Conservation (phyloP, 106 monocot genomes). For the Hemerocallis citrina region DNA sequence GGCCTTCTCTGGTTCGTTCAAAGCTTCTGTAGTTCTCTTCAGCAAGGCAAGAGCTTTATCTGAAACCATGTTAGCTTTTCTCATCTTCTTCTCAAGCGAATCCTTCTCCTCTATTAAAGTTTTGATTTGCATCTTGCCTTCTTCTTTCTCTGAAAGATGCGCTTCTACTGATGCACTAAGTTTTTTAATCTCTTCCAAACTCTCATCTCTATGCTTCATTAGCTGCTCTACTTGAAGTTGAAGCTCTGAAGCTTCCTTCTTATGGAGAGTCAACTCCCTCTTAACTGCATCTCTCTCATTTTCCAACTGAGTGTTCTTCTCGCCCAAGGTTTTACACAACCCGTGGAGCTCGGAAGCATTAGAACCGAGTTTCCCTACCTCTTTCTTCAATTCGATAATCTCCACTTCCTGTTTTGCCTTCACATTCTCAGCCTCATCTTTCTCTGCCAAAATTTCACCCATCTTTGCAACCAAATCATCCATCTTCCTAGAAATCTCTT, state of each 20-base stretch:
- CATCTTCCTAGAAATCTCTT: no score
- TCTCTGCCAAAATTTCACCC: neutral
- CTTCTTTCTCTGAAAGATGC: neutral
- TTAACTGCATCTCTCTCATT: conserved; percentile 4
- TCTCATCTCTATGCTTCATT: conserved; percentile 13
- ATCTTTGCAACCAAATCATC: no score
- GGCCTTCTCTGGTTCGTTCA: neutral
- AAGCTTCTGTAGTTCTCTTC: neutral
- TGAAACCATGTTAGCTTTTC: neutral
- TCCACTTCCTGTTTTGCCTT: neutral
- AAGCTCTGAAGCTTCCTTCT: neutral
- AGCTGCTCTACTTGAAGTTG: conserved; percentile 13
- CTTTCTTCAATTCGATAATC: conserved; percentile 6
- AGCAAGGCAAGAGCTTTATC: neutral
- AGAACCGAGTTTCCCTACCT: neutral
- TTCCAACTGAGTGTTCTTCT: neutral
- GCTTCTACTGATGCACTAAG: neutral
- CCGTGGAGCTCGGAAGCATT: neutral
- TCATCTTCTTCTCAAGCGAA: conserved; percentile 4
- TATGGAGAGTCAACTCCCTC: conserved; percentile 1
- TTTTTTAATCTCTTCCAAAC: conserved; percentile 11
- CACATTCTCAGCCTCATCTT: conserved; percentile 2
- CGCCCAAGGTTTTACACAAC: neutral
- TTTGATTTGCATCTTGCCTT: neutral
- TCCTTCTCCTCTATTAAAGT: neutral